A percentile compares a stretch with the other conserved stretches of the same genome.
phyloP scores from a whole-genome alignment of 176 grass and related monocot species.

The Zizania latifolia region DNA sequence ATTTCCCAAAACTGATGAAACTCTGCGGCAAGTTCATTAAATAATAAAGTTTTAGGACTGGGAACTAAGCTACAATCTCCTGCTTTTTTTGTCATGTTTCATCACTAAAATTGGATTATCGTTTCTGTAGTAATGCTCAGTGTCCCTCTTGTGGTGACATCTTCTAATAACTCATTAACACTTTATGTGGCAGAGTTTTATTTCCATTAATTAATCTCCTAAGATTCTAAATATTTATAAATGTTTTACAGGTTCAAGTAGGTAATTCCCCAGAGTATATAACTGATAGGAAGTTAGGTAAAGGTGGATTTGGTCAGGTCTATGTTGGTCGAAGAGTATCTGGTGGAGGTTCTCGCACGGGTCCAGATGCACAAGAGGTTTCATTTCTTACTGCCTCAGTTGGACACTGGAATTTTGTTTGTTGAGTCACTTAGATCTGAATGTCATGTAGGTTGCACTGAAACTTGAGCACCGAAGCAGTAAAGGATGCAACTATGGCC shows the following conservation, averaged over 20 bases:
- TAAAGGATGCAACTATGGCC: conserved; percentile 77
- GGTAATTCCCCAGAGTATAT: conserved; percentile 79
- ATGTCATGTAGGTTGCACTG: conserved; percentile 57
- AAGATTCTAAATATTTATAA: neutral
- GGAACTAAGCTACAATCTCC: neutral
- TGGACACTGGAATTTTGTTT: neutral
- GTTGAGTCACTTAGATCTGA: neutral
- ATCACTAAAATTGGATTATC: neutral
- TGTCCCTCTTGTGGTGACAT: neutral
- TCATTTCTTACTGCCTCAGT: conserved; percentile 23
- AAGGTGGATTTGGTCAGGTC: conserved; percentile 96
- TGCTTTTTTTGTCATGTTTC: neutral
- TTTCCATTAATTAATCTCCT: neutral
- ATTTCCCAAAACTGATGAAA: neutral
- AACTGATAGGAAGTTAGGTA: conserved; percentile 77
- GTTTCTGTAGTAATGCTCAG: neutral
- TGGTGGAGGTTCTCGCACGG: conserved; percentile 56
- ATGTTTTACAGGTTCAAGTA: conserved; percentile 70
- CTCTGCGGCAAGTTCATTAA: neutral
- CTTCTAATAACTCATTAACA: neutral
- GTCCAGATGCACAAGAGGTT: conserved; percentile 90
- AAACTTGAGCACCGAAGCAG: conserved; percentile 86
- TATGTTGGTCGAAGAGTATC: conserved; percentile 85
- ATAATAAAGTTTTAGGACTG: neutral
- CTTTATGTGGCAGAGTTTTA: neutral